Evolutionary conservation across 805 yeast species (phyloP).

Genomic region (Yamadazyma ubonensis): DNA sequence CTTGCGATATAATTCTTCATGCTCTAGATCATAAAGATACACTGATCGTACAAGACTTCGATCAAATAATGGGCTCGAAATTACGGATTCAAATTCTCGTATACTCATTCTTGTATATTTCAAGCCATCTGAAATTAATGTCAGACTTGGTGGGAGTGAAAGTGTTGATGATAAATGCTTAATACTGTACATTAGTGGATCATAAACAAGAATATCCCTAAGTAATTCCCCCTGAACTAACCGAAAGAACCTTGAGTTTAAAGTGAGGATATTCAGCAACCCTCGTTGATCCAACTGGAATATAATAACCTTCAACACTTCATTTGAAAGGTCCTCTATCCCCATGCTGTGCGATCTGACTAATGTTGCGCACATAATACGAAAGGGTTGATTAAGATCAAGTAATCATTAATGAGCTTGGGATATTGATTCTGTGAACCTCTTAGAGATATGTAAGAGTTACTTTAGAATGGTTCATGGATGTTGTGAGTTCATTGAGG

Average conservation of each 20-base stretch:
- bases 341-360: conserved; percentile 1
- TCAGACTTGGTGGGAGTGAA: neutral
- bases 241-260: neutral
- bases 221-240: conserved; percentile 1
- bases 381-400: too few relatives aligned
- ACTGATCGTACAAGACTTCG: neutral
- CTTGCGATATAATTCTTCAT: neutral
- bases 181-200: neutral
- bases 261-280: neutral
- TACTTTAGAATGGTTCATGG: too few relatives aligned
- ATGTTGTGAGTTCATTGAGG: too few relatives aligned
- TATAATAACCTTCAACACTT: conserved; percentile 1
- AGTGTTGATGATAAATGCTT: neutral
- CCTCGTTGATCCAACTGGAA: neutral
- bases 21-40: neutral
- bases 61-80: neutral
- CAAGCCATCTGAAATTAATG: neutral
- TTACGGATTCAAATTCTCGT: neutral
- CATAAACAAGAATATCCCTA: conserved; percentile 1
- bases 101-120: neutral
- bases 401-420: too few relatives aligned
- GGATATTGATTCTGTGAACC: too few relatives aligned
- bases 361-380: too few relatives aligned
- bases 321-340: neutral
- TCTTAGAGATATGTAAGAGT: too few relatives aligned